Conservation (phyloP, 768 basidiomycete species). For the Pilatotrama ljubarskyi region DNA sequence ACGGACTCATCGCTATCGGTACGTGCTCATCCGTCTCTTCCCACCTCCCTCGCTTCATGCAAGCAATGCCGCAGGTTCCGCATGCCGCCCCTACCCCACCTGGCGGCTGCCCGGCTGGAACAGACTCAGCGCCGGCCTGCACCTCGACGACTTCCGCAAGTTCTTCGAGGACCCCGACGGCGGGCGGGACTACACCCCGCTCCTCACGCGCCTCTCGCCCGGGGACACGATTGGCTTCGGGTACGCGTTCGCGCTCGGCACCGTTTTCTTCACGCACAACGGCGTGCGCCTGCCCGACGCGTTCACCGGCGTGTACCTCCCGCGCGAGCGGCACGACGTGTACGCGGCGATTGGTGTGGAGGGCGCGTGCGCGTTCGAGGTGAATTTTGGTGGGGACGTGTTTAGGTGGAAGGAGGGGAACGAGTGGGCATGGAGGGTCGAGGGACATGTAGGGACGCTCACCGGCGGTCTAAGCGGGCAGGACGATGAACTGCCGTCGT, state of each 20-base stretch:
- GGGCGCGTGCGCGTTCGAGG: slow-evolving; percentile 47
- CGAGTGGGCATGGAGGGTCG: slow-evolving; percentile 64
- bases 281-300: slow-evolving; percentile 55
- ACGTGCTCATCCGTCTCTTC: slow-evolving; percentile 7
- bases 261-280: slow-evolving; percentile 67
- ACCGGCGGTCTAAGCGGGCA: slow-evolving; percentile 32
- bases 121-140: slow-evolving; percentile 60
- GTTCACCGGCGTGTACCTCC: slow-evolving; percentile 60
- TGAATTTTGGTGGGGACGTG: slow-evolving; percentile 61
- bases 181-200: slow-evolving; percentile 54
- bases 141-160: slow-evolving; percentile 71
- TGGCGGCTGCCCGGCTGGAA: slow-evolving; percentile 77
- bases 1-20: slow-evolving; percentile 64
- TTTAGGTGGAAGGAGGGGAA: slow-evolving; percentile 65
- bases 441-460: slow-evolving; percentile 58
- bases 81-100: slow-evolving; percentile 63
- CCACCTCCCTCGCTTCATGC: not conserved
- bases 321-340: slow-evolving; percentile 51
- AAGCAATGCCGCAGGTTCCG: slow-evolving; percentile 47
- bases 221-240: slow-evolving; percentile 66
- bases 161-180: slow-evolving; percentile 71
- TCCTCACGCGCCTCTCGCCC: slow-evolving; percentile 34
- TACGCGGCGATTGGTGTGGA: slow-evolving; percentile 66
- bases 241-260: slow-evolving; percentile 53
- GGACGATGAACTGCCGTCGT: slow-evolving; percentile 45